phyloP scores from a whole-genome alignment of 2,329 filamentous ascomycete species.

The Trichoderma sp. region DNA sequence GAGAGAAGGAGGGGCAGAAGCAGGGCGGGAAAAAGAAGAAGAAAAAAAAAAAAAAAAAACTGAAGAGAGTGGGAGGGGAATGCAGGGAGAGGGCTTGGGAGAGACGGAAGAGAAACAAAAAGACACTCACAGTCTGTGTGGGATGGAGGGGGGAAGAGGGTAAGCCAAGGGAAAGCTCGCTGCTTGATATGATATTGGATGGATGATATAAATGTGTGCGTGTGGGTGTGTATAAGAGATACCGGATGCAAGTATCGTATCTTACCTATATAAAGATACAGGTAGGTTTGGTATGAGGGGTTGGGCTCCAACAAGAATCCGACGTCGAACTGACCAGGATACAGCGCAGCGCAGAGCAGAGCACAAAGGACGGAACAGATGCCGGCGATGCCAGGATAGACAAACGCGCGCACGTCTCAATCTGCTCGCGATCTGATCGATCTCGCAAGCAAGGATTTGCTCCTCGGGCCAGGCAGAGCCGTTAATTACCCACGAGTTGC shows the following conservation, averaged over 20 bases:
- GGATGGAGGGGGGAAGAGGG: background rate
- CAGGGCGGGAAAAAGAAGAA: background rate
- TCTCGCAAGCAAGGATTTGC: background rate
- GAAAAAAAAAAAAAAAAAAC: background rate
- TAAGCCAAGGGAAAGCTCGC: background rate
- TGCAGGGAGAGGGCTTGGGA: background rate
- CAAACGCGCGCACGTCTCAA: background rate
- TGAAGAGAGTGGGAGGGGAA: no score
- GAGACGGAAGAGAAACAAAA: background rate
- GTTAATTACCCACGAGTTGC: background rate
- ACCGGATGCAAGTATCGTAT: background rate
- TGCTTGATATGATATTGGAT: background rate
- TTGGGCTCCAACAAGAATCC: conserved; percentile 4
- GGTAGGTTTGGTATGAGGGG: background rate
- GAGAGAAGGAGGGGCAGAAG: conserved; percentile 8
- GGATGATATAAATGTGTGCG: background rate
- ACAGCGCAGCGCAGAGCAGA: background rate
- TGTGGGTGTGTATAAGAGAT: background rate
- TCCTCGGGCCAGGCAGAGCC: background rate
- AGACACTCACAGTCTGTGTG: background rate
- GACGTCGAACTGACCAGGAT: background rate
- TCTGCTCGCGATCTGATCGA: conserved; percentile 4
- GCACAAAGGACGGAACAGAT: background rate
- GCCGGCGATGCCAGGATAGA: background rate
- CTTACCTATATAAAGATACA: background rate